Percentiles rank a stretch among this genome's conserved stretches.
phyloP scores from a whole-genome alignment of 1,284 basidiomycete genomes.

The Ganoderma sinense region DNA sequence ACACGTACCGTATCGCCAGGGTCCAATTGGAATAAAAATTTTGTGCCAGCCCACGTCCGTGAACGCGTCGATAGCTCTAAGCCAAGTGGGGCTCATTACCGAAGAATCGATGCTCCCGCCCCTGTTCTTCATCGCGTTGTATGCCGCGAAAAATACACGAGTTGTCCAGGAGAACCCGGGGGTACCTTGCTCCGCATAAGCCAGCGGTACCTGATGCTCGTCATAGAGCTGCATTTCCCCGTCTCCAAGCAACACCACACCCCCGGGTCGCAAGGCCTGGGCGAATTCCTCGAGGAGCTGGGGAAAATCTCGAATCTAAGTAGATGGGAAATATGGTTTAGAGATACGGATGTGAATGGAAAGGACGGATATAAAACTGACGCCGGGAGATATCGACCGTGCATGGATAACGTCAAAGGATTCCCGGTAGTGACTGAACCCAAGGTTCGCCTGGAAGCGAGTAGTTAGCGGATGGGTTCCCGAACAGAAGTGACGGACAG shows the following conservation, averaged over 20 bases:
- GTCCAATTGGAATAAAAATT: constrained; percentile 44
- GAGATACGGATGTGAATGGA: not conserved
- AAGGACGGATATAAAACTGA: constrained; percentile 19
- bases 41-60: constrained; percentile 44
- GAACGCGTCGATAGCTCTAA: constrained; percentile 39
- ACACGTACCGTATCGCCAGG: constrained; percentile 41
- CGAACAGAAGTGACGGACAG: constrained; percentile 3
- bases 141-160: constrained; percentile 42
- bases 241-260: constrained; percentile 42
- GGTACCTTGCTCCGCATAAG: constrained; percentile 37
- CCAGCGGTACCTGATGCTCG: constrained; percentile 38
- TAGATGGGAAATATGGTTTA: not conserved
- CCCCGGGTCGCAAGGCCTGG: constrained; percentile 40
- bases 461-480: constrained; percentile 12
- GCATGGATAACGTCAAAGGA: constrained; percentile 43
- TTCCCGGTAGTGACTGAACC: constrained; percentile 41
- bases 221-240: constrained; percentile 47
- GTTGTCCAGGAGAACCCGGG: constrained; percentile 41
- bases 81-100: constrained; percentile 43
- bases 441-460: constrained; percentile 41
- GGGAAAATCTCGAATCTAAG: constrained; percentile 43
- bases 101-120: constrained; percentile 41
- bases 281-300: constrained; percentile 40
- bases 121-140: constrained; percentile 44
- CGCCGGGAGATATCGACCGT: constrained; percentile 39